Evolutionary conservation across 1,284 basidiomycete species (phyloP).

Genomic region (Meira nashicola): DNA sequence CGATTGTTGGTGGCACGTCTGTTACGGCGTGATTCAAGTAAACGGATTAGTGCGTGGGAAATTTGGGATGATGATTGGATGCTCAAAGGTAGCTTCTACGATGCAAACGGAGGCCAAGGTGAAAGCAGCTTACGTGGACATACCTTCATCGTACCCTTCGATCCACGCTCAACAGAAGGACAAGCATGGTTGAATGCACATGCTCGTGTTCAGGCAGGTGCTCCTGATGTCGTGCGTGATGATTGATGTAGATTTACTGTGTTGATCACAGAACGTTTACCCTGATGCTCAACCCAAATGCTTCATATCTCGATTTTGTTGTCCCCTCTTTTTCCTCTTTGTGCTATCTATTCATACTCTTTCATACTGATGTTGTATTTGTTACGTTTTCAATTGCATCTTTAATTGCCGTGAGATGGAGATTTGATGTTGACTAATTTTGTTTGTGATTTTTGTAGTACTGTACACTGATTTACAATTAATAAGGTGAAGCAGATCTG

Average conservation of each 20-base stretch:
- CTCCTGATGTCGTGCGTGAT: background rate
- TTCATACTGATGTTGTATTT: background rate
- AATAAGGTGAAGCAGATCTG: background rate
- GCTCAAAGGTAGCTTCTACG: constrained; percentile 35
- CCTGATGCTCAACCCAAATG: no score
- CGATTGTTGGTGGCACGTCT: constrained; percentile 40
- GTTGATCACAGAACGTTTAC: no score
- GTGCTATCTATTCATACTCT: background rate
- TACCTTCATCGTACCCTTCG: constrained; percentile 27
- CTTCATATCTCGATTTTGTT: background rate
- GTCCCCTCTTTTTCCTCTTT: background rate
- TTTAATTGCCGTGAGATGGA: background rate
- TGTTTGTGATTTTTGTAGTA: background rate
- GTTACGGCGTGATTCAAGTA: constrained; percentile 40
- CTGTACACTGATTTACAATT: background rate
- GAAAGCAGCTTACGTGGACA: constrained; percentile 16
- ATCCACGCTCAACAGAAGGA: constrained; percentile 33
- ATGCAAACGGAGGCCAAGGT: background rate
- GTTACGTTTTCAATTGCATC: background rate
- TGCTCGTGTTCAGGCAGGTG: constrained; percentile 20
- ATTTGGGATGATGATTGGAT: constrained; percentile 50
- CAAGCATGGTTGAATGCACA: constrained; percentile 32
- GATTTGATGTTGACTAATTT: background rate
- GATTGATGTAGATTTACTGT: constrained; percentile 4
- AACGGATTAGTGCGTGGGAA: constrained; percentile 40